A percentile compares a stretch with the other conserved stretches of the same genome.
Conservation (phyloP, 1,284 basidiomycete species). For the Melampsora occidentalis region DNA sequence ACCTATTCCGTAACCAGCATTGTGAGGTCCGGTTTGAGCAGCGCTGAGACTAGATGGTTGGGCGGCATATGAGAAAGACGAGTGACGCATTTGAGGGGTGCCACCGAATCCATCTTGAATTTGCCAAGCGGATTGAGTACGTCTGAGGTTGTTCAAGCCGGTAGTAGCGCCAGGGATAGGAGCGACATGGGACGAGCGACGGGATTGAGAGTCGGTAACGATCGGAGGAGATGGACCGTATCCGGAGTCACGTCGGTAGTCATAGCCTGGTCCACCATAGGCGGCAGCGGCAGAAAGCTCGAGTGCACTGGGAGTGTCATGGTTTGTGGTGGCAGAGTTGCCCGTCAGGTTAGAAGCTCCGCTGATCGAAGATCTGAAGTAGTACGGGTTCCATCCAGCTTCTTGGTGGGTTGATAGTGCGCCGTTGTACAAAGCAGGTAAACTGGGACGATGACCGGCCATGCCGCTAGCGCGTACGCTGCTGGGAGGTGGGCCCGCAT, state of each 20-base stretch:
- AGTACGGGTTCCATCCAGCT: slow-evolving; percentile 41
- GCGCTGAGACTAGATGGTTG: slow-evolving; percentile 3
- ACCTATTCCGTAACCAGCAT: slow-evolving; percentile 16
- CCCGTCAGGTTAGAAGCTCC: slow-evolving; percentile 2
- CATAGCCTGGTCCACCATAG: slow-evolving; percentile 31
- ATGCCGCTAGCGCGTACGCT: slow-evolving; percentile 9
- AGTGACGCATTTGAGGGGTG: slow-evolving; percentile 33
- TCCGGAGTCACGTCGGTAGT: slow-evolving; percentile 42
- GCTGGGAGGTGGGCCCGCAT: slow-evolving; percentile 16
- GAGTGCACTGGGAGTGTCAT: slow-evolving; percentile 18
- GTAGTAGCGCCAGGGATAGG: background rate
- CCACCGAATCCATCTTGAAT: slow-evolving; percentile 38
- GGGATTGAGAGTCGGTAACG: slow-evolving; percentile 19
- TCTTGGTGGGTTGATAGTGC: slow-evolving; percentile 13
- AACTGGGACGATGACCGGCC: slow-evolving; percentile 34
- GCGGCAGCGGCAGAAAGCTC: slow-evolving; percentile 37
- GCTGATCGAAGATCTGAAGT: slow-evolving; percentile 19
- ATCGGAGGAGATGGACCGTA: slow-evolving; percentile 40
- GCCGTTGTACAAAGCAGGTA: slow-evolving; percentile 31
- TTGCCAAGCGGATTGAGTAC: slow-evolving; percentile 43
- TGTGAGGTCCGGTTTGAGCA: background rate
- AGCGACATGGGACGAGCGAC: slow-evolving; percentile 28
- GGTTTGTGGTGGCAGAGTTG: slow-evolving; percentile 1
- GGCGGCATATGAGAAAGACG: slow-evolving; percentile 30
- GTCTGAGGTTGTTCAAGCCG: slow-evolving; percentile 27